Base-by-base conservation (phyloP, 257 asterid genomes). In the Nicotiana sylvestris region DNA sequence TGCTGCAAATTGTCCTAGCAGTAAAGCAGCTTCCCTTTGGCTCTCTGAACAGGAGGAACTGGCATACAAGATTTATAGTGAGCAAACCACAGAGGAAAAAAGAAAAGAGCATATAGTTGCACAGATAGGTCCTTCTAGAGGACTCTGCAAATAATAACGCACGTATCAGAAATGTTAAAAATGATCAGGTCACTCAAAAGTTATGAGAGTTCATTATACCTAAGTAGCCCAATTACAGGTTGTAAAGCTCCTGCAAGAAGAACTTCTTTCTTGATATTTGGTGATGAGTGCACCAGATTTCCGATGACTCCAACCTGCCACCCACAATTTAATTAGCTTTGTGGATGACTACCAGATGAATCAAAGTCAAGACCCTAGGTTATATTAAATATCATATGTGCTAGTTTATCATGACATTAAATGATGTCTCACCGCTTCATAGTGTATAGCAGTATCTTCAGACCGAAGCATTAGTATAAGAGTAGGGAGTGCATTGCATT, bases 1-100 rank as follows among this genome's bases (percentile, higher is more conserved):
- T 37, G 98, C 98, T 81, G 99, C 98, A 87, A 96, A 96, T 89
- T 96, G 99, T 85, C 99, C 99, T 69, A 96, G 97, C 77, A 96
- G 92, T 89, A 96, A 89, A 86, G 99, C 99, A 88, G 99, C 97
- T 90, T 96, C 99, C 83, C 99, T 91, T 88, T 94, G 98, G 91
- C 99, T 96, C 90, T 96, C 99, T n/a, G 97, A 86, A 87, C 99
- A 94, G 82, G 95, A 91, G 61, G 99, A 96, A 87, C 99, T 96
- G 94, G 39, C 80, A 67, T 76, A 46, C 9, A 25, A 49, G 13
- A 25, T 39, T 39, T 51, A 25, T 51, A 39, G 61, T 9, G 30
- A 81, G 27, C 57, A 67, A 30, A 46, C 8, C 27, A 70, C n/a
- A 55, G 51, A 76, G 30, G 32, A 21, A 33, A 15, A 18, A 76